Conservation (phyloP, 257 asterid genomes). For the Solanum pinnatisectum region DNA sequence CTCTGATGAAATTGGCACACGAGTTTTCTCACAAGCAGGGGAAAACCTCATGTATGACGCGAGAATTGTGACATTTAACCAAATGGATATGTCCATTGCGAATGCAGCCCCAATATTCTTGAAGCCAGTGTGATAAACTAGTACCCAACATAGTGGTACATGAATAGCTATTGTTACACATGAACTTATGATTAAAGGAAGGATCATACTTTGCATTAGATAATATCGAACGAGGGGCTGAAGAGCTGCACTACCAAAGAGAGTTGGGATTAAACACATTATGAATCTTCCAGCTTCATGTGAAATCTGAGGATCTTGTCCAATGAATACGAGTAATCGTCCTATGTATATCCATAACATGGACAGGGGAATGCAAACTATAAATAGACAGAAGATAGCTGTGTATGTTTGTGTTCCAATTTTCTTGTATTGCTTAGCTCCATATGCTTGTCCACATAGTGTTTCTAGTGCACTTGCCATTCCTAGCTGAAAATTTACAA, state of each 20-base stretch:
- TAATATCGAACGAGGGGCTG: constrained; percentile 44
- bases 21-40: constrained; percentile 35
- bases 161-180: constrained; percentile 37
- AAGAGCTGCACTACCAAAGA: constrained; percentile 46
- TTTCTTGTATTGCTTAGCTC: constrained; percentile 63
- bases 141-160: constrained; percentile 30
- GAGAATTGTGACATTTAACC: constrained; percentile 42
- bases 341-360: constrained; percentile 45
- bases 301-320: constrained; percentile 77
- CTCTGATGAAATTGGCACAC: constrained; percentile 43
- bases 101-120: constrained; percentile 45
- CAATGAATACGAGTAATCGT: constrained; percentile 29
- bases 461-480: constrained; percentile 83
- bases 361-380: constrained; percentile 55
- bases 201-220: constrained; percentile 52
- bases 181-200: constrained; percentile 46
- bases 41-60: constrained; percentile 43
- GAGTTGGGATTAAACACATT: constrained; percentile 51
- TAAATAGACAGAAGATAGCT: constrained; percentile 36
- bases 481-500: constrained; percentile 42
- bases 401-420: constrained; percentile 69
- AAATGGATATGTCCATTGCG: constrained; percentile 43
- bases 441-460: constrained; percentile 66
- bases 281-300: constrained; percentile 54
- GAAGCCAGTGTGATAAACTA: constrained; percentile 34